Percentiles rank a stretch among this genome's conserved stretches.
phyloP scores from a whole-genome alignment of 2,329 filamentous ascomycete species.

The Trichoderma sp. region DNA sequence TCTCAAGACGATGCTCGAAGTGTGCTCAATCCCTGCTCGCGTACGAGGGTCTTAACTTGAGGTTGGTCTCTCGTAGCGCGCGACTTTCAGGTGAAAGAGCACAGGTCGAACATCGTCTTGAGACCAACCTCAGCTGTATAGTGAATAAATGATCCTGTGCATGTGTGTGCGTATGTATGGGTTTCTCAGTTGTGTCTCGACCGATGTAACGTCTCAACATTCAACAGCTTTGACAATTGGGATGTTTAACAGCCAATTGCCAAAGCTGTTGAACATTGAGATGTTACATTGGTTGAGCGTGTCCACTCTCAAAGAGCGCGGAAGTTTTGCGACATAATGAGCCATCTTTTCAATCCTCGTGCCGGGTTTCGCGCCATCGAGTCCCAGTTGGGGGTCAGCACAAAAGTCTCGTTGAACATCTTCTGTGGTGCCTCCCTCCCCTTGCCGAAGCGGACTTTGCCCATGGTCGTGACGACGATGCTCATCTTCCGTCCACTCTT shows the following conservation, averaged over 20 bases:
- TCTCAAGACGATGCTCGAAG: not conserved
- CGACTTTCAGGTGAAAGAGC: not conserved
- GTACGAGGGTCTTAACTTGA: not conserved
- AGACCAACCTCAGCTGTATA: not conserved
- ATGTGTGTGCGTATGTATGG: not conserved
- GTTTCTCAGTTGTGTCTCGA: not conserved
- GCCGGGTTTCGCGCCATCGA: constrained; percentile 54
- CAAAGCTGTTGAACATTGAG: not conserved
- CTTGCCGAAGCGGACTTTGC: constrained; percentile 69
- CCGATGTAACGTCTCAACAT: not conserved
- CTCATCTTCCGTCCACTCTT: constrained; percentile 62
- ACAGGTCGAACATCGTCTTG: not conserved
- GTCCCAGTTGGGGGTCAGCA: constrained; percentile 77
- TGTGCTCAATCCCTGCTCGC: not conserved
- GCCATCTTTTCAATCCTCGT: constrained; percentile 58
- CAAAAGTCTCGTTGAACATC: constrained; percentile 77
- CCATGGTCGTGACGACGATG: constrained; percentile 72
- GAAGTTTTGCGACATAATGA: constrained; percentile 74
- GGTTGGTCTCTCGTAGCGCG: not conserved
- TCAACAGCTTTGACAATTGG: not conserved
- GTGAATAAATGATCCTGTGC: not conserved
- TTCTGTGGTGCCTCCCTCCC: constrained; percentile 63
- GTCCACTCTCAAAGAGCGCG: constrained; percentile 48
- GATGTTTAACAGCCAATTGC: not conserved
- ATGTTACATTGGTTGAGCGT: not conserved